These are phyloP conservation scores for Xylariaceae sp. DNA, from an alignment of 2,329 filamentous ascomycete genomes.

Conservation along the genomic window DNA sequence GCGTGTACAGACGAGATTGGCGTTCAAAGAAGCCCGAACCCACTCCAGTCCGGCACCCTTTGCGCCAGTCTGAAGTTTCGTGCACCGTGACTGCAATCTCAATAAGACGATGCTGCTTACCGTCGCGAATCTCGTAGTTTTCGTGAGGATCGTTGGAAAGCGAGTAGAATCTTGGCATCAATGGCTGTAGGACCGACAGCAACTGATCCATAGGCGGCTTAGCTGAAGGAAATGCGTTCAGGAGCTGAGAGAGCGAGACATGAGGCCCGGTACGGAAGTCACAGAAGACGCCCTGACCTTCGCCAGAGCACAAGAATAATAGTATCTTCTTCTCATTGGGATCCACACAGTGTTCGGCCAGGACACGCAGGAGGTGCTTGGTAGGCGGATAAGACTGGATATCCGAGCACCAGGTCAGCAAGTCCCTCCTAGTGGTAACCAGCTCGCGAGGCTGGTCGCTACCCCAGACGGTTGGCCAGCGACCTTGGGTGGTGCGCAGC, in stretches of 20 bases:
- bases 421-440: conserved; percentile 82
- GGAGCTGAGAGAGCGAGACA: conserved; percentile 77
- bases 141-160: conserved; percentile 93
- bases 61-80: conserved; percentile 75
- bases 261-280: conserved; percentile 88
- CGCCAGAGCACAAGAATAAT: conserved; percentile 76
- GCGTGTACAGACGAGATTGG: conserved; percentile 68
- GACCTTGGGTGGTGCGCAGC: conserved; percentile 72
- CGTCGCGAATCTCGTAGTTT: conserved; percentile 61
- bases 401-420: conserved; percentile 95
- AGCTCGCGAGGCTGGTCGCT: conserved; percentile 81
- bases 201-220: conserved; percentile 82
- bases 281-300: conserved; percentile 90
- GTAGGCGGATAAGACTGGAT: conserved; percentile 89
- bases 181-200: conserved; percentile 72
- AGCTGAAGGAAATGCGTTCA: conserved; percentile 87
- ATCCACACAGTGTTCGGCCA: conserved; percentile 80
- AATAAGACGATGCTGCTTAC: conserved; percentile 72
- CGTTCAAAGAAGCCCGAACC: conserved; percentile 93
- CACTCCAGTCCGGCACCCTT: conserved; percentile 71
- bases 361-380: conserved; percentile 76
- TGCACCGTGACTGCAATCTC: conserved; percentile 98
- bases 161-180: conserved; percentile 99
- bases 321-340: conserved; percentile 86
- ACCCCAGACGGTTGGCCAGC: conserved; percentile 98